Percentiles rank a stretch among this genome's conserved stretches.
phyloP scores from a whole-genome alignment of 768 basidiomycete species.

The Hydnum rufescens region DNA sequence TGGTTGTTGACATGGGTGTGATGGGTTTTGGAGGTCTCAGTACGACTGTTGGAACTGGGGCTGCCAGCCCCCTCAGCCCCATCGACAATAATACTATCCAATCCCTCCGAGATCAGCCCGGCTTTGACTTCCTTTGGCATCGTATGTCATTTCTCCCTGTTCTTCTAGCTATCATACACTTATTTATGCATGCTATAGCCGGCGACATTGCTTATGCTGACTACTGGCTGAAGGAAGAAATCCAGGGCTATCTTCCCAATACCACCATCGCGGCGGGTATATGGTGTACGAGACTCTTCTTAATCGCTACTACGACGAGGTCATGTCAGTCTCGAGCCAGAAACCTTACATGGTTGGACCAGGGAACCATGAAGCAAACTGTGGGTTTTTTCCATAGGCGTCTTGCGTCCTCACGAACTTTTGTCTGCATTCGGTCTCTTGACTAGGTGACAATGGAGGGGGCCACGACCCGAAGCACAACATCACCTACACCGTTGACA shows the following conservation, averaged over 20 bases:
- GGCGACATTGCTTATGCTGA: background rate
- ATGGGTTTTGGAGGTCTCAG: background rate
- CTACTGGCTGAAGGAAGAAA: background rate
- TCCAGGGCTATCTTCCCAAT: background rate
- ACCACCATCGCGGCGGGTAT: background rate
- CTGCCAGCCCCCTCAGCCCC: background rate
- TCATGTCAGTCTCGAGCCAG: constrained; percentile 8
- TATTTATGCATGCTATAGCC: background rate
- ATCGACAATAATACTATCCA: background rate
- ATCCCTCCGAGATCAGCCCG: background rate
- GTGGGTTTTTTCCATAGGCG: constrained; percentile 12
- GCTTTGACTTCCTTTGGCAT: background rate
- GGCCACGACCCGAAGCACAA: too few relatives aligned
- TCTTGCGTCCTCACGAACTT: too few relatives aligned
- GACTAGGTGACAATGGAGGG: too few relatives aligned
- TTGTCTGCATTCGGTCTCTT: too few relatives aligned
- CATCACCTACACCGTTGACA: background rate
- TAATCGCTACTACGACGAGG: background rate
- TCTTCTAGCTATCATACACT: background rate
- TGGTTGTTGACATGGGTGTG: background rate
- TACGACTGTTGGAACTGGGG: background rate
- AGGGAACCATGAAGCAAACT: constrained; percentile 16
- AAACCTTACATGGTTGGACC: constrained; percentile 15
- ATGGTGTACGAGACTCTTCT: background rate
- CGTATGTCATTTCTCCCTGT: background rate